Evolutionary conservation across 495 filamentous ascomycete genomes (phyloP).

Genomic region (Podospora bellae-mahoneyi): DNA sequence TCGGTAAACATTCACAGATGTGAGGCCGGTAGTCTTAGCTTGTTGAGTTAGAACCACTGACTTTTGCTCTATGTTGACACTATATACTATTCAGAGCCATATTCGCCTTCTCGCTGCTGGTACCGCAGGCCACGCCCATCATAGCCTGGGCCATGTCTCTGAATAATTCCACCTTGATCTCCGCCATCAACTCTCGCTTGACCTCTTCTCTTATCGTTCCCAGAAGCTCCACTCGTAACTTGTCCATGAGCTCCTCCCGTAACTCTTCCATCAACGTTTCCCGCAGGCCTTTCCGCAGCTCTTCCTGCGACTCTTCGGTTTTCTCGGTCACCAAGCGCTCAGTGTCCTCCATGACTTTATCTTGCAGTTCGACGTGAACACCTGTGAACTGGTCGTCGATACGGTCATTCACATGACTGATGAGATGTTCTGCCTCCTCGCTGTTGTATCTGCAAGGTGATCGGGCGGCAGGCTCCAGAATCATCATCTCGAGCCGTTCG

Average conservation of each 20-base stretch:
- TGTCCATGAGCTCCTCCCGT: constrained; percentile 1
- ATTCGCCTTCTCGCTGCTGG: neutral
- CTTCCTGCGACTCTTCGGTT: constrained; percentile 8
- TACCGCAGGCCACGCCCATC: constrained; percentile 14
- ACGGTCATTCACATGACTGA: constrained; percentile 10
- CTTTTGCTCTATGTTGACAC: too few species aligned
- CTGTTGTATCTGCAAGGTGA: constrained; percentile 10
- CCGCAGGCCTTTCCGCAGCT: neutral
- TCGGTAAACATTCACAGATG: too few species aligned
- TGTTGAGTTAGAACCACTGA: too few species aligned
- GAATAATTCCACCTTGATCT: constrained; percentile 11
- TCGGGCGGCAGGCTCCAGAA: constrained; percentile 5
- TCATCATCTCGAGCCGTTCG: constrained; percentile 8
- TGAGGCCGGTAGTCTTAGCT: too few species aligned
- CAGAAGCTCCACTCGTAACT: constrained; percentile 2
- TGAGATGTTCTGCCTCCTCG: constrained; percentile 9
- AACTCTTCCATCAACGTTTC: constrained; percentile 11
- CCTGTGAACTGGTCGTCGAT: constrained; percentile 9
- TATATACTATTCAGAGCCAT: neutral
- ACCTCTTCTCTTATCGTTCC: constrained; percentile 4
- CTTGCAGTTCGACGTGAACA: constrained; percentile 10
- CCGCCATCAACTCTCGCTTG: constrained; percentile 9
- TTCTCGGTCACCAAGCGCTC: constrained; percentile 8
- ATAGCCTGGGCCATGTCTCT: constrained; percentile 18
- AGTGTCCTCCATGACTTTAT: constrained; percentile 9